Evolutionary conservation across 306 rosid species (phyloP).

Genomic region (peach (Prunus persica)): Prunus_persica_NCBIv2 NC_034014.1:29247501-29248000

Average conservation of each 20-base stretch:
- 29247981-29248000: conserved; percentile 68
- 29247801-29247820: conserved; percentile 83
- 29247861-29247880: conserved; percentile 87
- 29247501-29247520: neutral
- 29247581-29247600: neutral
- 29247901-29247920: conserved; percentile 89
- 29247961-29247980: conserved; percentile 81
- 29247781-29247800: conserved; percentile 95
- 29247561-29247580: neutral
- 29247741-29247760: conserved; percentile 11
- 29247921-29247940: conserved; percentile 79
- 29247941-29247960: conserved; percentile 96
- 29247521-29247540: neutral
- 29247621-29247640: neutral
- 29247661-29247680: neutral
- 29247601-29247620: neutral
- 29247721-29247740: neutral
- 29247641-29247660: neutral
- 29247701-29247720: neutral
- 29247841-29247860: conserved; percentile 94
- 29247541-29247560: neutral
- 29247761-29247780: conserved; percentile 31
- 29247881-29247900: conserved; percentile 97
- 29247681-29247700: neutral
- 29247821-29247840: conserved; percentile 96